Base-by-base conservation (phyloP, 495 filamentous ascomycete species). In the Mycothermus thermophilus region DNA sequence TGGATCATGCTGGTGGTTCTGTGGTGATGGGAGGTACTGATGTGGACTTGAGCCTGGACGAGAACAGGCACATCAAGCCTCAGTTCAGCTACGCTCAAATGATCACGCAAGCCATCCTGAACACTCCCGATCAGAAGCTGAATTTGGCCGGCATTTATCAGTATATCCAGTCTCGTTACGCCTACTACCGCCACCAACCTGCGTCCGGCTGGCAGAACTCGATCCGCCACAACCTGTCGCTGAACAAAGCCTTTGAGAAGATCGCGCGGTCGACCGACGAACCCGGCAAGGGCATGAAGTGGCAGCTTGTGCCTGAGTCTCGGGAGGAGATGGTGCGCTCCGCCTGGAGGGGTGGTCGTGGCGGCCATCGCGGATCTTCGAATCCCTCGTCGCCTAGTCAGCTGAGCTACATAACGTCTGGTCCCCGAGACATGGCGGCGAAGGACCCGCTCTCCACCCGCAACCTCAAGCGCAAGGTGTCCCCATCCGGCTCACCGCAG, bases 261-360 rank as follows among this genome's bases (percentile, higher is more conserved):
- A 79, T 93, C 4, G 79, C 92, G 16, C 78, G 90, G 23, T 72
- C 80, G 4, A 90, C 85, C 0, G 83, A 97, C 46, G 92, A 97
- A 50, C 90, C 90, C 2, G 90, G 90, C 3, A 97, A 97, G 60
- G 90, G 90, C 16, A 94, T 94, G 87, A 94, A 95, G 52, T 97
- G 90, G 90, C 76, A 80, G 55, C 80, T 97, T 50, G 76, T 82
- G 2, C 71, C 76, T 1, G 82, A 86, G 34, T 62, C 76, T 27
- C 77, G 80, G 18, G 80, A 93, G 5, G 83, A 92, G 30, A 70
- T 74, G 66, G 47, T 64, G 7, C 57, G 55, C 27, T 55, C 47
- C 15, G 61, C 61, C 8, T 69, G 43, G 43, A 70, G 57, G 15
- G 63, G 61, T 26, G 69, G 57, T 50, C 69, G 63, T 48, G 74